Base-by-base conservation (phyloP, 2,329 filamentous ascomycete genomes). In the Hysterium pulicare region DNA sequence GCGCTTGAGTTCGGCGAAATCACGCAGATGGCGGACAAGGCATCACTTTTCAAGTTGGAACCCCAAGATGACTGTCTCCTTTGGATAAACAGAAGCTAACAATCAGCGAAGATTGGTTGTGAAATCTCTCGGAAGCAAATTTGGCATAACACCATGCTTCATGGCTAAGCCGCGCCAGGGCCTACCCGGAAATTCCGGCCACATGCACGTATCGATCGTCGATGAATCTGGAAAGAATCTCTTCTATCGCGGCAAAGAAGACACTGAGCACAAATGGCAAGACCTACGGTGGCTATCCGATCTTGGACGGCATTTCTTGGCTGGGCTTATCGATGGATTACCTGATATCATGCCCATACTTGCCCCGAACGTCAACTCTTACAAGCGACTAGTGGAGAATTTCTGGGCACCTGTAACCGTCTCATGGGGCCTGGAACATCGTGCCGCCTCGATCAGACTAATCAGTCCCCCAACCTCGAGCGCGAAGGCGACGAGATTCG, bases 331-430 rank as follows among this genome's bases (percentile, higher is more conserved):
- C 0, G 84, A 88, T 19, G 93, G 91, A 11, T 77, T 98, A 3
- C 89, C 93, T 2, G 89, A 96, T 60, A 82, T 97, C 53, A 98
- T 98, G 93, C 93, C 93, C 1, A 75, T 97, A 45, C 76, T 98
- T 10, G 93, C 91, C 1, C 93, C 93, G 0, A 98, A 89, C 1
- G 81, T 98, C 61, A 98, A 98, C 76, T 95, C 88, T 48, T 98
- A 98, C 76, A 98, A 98, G 72, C 84, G 93, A 3, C 78, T 98
- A 0, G 93, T 98, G 2, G 93, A 98, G 73, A 97, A 97, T 71
- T 97, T 96, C 71, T 98, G 93, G 93, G 93, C 93, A 0, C 93
- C 93, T 0, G 93, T 98, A 5, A 96, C 91, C 0, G 93, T 97
- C 0, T 95, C 89, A 0, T 98, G 93, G 93, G 93, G 93, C 1